Evolutionary conservation across 2,329 filamentous ascomycete species (phyloP), one percentile per base, ranked within the genome.

Genomic region (Lecanoromycetidae sp.): DNA sequence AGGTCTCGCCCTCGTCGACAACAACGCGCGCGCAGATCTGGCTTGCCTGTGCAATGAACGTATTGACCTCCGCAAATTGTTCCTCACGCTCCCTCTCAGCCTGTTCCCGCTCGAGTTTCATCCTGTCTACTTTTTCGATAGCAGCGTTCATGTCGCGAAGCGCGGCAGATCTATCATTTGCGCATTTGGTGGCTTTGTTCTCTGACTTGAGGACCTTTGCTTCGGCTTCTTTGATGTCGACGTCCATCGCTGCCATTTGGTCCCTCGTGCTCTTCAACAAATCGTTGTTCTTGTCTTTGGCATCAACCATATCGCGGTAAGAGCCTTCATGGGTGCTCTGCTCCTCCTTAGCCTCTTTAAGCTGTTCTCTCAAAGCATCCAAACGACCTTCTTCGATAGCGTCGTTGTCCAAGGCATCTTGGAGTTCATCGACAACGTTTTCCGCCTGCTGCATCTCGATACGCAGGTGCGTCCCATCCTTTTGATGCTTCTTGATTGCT

Each of bases 341-440:
- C 17, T 74, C 68, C n/a, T 65, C 64, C 60, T 75, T 62, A 58
- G 59, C 79, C 6, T 79, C 75, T 47, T 69, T 64, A 1, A 93
- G 70, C 39, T 77, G 68, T 13, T 68, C 63, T 46, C 74, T 74
- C 2, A 87, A 66, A 10, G 66, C 66, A 37, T 79, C 73, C 1
- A 90, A 66, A 44, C 73, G 72, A 40, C 76, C 80, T 58, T 87
- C 85, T 46, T 79, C 76, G 3, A 82, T 69, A 42, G 64, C 66
- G 48, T 76, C 71, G 46, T 66, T 67, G 17, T 77, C 75, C 35
- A 80, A 66, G 10, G 74, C 80, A 50, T 84, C 71, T 52, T 86
- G 79, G 32, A 93, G 70, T 36, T 78, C 76, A 45, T 77, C 75
- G 26, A 83, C 70, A 5, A 70, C 67, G 43, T 81, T 78, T 43